A percentile compares a stretch with the other conserved stretches of the same genome.
These are phyloP conservation scores for Scedosporium boydii DNA, from an alignment of 2,329 filamentous ascomycete genomes.

Conservation along the genomic window DNA sequence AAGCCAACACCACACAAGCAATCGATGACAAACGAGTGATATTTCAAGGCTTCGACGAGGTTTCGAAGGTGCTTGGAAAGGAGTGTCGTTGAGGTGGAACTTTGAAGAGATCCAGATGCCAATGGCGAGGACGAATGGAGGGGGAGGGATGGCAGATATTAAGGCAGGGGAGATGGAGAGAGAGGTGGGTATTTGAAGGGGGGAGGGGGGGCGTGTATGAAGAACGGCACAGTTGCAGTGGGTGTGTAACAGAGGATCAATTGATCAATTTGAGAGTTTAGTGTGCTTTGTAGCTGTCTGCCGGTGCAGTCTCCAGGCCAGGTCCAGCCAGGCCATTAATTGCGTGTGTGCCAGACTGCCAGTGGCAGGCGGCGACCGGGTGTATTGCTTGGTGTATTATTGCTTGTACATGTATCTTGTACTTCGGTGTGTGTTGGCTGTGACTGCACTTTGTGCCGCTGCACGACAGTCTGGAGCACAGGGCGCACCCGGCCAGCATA, in stretches of 20 bases:
- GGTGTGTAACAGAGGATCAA: background rate
- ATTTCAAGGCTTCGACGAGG: background rate
- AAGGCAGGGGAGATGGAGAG: background rate
- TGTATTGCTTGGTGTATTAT: too few relatives aligned
- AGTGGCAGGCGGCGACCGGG: too few relatives aligned
- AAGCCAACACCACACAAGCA: background rate
- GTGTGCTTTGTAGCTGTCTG: background rate
- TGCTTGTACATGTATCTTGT: too few relatives aligned
- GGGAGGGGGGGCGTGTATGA: background rate
- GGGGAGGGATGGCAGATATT: background rate
- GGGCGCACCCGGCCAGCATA: too few relatives aligned
- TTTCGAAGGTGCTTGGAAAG: background rate
- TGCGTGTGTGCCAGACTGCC: too few relatives aligned
- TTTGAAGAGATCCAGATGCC: background rate
- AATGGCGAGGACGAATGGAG: background rate
- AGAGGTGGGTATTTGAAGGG: background rate
- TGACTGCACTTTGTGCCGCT: too few relatives aligned
- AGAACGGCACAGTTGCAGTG: background rate
- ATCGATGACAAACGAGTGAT: background rate
- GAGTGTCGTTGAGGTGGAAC: background rate
- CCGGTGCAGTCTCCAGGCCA: background rate
- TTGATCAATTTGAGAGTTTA: background rate
- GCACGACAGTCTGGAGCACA: too few relatives aligned
- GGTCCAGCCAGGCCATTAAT: too few relatives aligned
- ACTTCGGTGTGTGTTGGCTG: too few relatives aligned